These are phyloP conservation scores for Kalanchoe fedtschenkoi DNA, from an alignment of 164 flowering plant genomes.

Conservation along the genomic window DNA sequence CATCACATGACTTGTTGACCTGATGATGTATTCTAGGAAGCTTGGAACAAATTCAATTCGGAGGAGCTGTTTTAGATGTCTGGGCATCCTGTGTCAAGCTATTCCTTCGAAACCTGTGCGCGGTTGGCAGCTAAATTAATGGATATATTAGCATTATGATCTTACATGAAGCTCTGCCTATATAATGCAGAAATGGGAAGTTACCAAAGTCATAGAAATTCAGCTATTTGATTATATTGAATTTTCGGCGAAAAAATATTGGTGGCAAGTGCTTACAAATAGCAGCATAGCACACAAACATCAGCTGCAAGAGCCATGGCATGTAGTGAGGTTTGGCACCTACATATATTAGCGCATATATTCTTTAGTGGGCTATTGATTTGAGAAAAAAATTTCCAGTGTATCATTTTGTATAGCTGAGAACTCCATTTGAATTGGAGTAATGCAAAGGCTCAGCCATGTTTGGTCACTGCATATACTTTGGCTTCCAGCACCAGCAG, in stretches of 20 bases:
- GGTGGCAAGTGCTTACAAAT: background rate
- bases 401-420: slow-evolving; percentile 6
- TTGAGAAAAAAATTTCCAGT: background rate
- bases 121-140: background rate
- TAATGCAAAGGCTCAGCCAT: background rate
- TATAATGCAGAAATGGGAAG: background rate
- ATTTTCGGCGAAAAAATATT: background rate
- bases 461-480: background rate
- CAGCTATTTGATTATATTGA: no score
- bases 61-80: background rate
- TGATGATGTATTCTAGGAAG: background rate
- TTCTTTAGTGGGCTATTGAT: background rate
- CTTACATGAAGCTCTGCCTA: background rate
- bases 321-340: background rate
- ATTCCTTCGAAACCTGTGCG: background rate
- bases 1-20: background rate
- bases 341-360: background rate
- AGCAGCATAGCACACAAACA: background rate
- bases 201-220: background rate
- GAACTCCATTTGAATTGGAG: background rate
- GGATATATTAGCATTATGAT: background rate
- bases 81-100: background rate
- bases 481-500: no score
- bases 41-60: slow-evolving; percentile 4
- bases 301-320: background rate